Conservation (phyloP, 345 rosid species). For the Firmiana major region DNA sequence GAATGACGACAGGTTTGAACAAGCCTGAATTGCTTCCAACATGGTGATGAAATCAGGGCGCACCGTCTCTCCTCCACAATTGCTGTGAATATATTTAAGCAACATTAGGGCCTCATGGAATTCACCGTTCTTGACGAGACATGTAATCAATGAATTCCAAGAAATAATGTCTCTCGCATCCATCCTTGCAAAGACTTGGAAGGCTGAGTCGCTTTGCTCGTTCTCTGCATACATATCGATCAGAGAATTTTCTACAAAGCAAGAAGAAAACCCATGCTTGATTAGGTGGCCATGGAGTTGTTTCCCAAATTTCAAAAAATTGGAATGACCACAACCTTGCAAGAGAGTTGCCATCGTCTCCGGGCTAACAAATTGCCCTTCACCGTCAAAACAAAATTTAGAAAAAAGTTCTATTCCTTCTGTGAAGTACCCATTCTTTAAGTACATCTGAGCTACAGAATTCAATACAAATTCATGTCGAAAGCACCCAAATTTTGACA, state of each 20-base stretch:
- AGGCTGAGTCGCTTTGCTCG: slow-evolving; percentile 15
- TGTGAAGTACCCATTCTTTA: slow-evolving; percentile 23
- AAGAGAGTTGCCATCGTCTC: slow-evolving; percentile 36
- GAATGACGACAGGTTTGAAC: slow-evolving; percentile 21
- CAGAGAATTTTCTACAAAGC: slow-evolving; percentile 26
- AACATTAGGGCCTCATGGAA: slow-evolving; percentile 24
- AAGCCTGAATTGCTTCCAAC: slow-evolving; percentile 31
- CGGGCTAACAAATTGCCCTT: slow-evolving; percentile 15
- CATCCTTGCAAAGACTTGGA: slow-evolving; percentile 26
- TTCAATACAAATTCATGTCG: slow-evolving; percentile 25
- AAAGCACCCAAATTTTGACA: slow-evolving; percentile 25
- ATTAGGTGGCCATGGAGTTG: slow-evolving; percentile 44
- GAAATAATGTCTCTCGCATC: slow-evolving; percentile 24
- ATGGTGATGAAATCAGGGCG: slow-evolving; percentile 33
- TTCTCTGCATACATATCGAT: slow-evolving; percentile 27
- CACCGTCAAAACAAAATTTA: slow-evolving; percentile 21
- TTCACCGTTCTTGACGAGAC: slow-evolving; percentile 23
- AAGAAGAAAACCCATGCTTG: slow-evolving; percentile 27
- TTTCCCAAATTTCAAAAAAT: slow-evolving; percentile 31
- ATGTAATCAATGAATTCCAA: slow-evolving; percentile 30
- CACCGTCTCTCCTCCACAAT: neutral
- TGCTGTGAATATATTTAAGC: slow-evolving; percentile 16
- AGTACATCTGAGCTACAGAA: slow-evolving; percentile 32
- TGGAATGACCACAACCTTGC: slow-evolving; percentile 18
- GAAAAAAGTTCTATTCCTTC: slow-evolving; percentile 27